Evolutionary conservation across 2,329 filamentous ascomycete species (phyloP), one percentile per base, ranked within the genome.

Genomic region (Fusarium camptoceras): DNA sequence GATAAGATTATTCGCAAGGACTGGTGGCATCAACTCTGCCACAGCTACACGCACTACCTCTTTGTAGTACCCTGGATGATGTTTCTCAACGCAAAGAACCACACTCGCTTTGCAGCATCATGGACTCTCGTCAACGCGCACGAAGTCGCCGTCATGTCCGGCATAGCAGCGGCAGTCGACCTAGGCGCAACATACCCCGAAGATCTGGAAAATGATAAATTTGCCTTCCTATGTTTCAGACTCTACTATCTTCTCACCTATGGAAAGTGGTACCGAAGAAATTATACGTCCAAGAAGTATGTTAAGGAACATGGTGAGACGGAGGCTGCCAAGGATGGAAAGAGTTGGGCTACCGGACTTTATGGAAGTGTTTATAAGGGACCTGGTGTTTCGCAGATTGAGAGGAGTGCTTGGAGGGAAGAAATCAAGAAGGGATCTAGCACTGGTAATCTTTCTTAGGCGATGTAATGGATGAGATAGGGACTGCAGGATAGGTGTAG

Each of bases 191-290:
- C 22, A 0, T 69, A 69, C 11, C 66, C 66, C 5, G 66, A 69
- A 64, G 88, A 90, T 71, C 74, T 91, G 3, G 88, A 90, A 78
- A 78, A 87, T n/a, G 88, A 90, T 64, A 82, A 80, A 55, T 91
- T 89, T 73, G 86, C 89, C 0, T 83, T 91, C 57, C 72, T 90
- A 62, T 83, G 84, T 49, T 91, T 91, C 73, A 76, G 88, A 44
- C 74, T 91, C 62, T 91, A 91, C 68, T 90, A 90, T 62, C 76
- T 90, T 50, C 75, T 91, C 5, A 78, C 81, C 0, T 90, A 91
- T 71, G 88, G 89, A 24, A 86, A 84, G 69, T 90, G 88, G 88
- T 89, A 90, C 73, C 78, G 82, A 12, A 74, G 79, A 20, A 70
- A 68, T n/a, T 73, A 74, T 42, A 80, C 79, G 0, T 69, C 66